These are phyloP conservation scores for Musa acuminata DNA, from an alignment of 176 grass and related monocot genomes.

Conservation along the genomic window DNA sequence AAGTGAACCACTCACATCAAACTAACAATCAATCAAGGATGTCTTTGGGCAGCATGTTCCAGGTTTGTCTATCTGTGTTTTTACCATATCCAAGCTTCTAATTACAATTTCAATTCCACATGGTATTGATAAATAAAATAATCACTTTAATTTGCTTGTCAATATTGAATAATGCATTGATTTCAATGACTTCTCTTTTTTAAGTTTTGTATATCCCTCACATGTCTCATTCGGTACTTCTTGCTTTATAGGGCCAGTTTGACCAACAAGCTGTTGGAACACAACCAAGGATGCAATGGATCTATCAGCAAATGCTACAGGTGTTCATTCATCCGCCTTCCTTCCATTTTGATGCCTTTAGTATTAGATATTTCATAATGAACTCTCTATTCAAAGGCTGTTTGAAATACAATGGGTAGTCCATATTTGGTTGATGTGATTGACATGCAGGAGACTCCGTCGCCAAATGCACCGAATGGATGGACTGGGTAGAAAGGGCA, in stretches of 20 bases:
- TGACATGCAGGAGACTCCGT: not conserved
- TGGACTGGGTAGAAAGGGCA: slow-evolving; percentile 5
- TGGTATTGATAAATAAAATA: not conserved
- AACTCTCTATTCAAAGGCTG: not conserved
- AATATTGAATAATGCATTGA: not conserved
- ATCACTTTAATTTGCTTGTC: not conserved
- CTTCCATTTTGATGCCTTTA: not conserved
- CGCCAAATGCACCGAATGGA: slow-evolving; percentile 5
- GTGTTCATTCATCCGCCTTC: not conserved
- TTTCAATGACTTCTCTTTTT: not conserved
- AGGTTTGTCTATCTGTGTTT: not conserved
- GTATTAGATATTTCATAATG: not conserved
- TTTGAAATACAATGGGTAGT: not conserved
- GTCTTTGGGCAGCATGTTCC: slow-evolving; percentile 3
- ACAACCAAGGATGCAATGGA: slow-evolving; percentile 5
- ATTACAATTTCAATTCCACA: not conserved
- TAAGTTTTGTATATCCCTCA: no score
- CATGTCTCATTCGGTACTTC: not conserved
- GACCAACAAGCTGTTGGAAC: slow-evolving; percentile 4
- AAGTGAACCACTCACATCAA: slow-evolving; percentile 3
- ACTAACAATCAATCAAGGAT: not conserved
- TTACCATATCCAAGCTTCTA: no score
- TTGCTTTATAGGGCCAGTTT: not conserved
- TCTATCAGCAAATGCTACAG: slow-evolving; percentile 15
- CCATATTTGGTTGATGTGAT: not conserved